Base-by-base conservation (phyloP, 2,329 filamentous ascomycete species). In the Aspergillus sp. region DNA sequence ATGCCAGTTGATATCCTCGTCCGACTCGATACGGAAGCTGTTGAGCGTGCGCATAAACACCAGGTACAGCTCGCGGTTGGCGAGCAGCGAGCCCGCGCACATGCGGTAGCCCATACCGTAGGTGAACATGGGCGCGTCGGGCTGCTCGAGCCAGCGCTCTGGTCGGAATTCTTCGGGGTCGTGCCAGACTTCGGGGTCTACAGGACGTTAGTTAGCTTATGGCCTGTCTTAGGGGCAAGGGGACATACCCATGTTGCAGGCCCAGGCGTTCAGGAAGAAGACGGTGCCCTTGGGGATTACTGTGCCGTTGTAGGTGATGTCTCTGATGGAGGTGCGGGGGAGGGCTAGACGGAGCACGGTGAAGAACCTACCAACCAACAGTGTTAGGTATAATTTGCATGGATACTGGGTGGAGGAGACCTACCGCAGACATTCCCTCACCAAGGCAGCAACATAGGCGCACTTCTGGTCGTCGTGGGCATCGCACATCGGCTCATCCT, bases 61-160 rank as follows among this genome's bases (percentile, higher is more conserved):
- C 9, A 86, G 73, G 54, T 88, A 87, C 16, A 87, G 72, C 63
- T 87, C 84, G 2, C 84, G 75, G 60, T 87, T 86, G 10, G 84
- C 83, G 2, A 87, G 73, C 36, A 84, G 62, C 1, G 78, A 83
- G 35, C 83, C 84, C 0, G 84, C 83, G 55, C 85, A 87, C 84
- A 87, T 87, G 36, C 84, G 79, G 57, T 86, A 86, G 1, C 84
- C 84, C 9, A 87, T 73, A 0, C 84, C 84, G 52, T 86, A 87
- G 0, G 83, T 85, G 65, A 86, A 86, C 11, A 86, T 67, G 1
- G 83, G 83, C 3, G 82, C 82, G 24, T 87, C 82, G 0, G 83
- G 82, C 45, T 83, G 77, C 63, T 85, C 81, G 10, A 84, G 68
- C 83, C 83, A 87, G 22, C 84, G 76, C 62, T 86, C 82, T 0